Conservation (phyloP, 345 rosid genomes). For the Salix arbutifolia region DNA sequence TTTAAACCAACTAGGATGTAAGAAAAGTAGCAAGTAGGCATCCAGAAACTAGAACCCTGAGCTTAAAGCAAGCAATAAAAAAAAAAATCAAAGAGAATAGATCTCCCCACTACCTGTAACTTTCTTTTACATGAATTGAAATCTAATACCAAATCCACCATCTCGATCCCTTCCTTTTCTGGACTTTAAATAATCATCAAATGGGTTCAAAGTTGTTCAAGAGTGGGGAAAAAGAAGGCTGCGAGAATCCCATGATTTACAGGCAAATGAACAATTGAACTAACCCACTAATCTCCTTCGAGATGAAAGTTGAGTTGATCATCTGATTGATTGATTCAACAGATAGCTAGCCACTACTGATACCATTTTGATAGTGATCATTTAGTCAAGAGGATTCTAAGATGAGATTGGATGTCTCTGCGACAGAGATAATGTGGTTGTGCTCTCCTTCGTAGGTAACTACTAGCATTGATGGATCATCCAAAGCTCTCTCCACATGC, state of each 20-base stretch:
- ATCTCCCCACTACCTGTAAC: constrained; percentile 14
- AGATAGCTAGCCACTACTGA: not conserved
- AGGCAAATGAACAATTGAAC: constrained; percentile 23
- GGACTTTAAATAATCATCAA: not conserved
- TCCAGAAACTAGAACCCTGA: constrained; percentile 15
- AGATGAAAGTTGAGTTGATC: constrained; percentile 11
- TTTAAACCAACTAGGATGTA: not conserved
- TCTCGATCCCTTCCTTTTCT: constrained; percentile 7
- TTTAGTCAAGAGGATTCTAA: constrained; percentile 69
- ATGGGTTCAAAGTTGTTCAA: not conserved
- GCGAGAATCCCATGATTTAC: constrained; percentile 20
- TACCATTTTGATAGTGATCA: constrained; percentile 5
- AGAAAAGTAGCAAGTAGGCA: constrained; percentile 20
- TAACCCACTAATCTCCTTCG: constrained; percentile 38
- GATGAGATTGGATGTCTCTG: constrained; percentile 61
- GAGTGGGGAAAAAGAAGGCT: not conserved
- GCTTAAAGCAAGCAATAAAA: constrained; percentile 7
- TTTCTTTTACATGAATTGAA: constrained; percentile 8
- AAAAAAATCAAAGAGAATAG: not conserved
- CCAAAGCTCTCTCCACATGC: constrained; percentile 28
- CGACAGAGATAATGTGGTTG: constrained; percentile 43
- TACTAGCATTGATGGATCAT: constrained; percentile 23
- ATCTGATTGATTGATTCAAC: not conserved
- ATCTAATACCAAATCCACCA: constrained; percentile 44
- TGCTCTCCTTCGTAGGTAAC: constrained; percentile 29